Evolutionary conservation across 805 yeast genomes (phyloP), one percentile per base, ranked within the genome.

Genomic region (Tanozyma kutaoensis): DNA sequence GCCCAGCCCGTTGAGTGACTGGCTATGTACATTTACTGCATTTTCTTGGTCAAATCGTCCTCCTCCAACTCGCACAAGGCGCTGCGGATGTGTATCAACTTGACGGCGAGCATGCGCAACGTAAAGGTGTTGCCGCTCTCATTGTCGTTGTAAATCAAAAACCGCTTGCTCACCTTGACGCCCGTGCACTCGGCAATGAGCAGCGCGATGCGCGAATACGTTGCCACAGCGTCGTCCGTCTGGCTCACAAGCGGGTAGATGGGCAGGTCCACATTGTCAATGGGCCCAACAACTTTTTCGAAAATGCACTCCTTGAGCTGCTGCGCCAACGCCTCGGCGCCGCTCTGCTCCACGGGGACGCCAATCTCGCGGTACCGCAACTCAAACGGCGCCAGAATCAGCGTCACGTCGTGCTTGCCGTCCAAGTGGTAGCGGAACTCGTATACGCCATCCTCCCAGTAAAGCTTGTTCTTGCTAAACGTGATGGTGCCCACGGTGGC

Each of bases 401-500:
- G 59, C 14, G 72, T 57, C n/a, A 79, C 93, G 31, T 71, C 75
- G 44, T 80, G 93, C 25, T 72, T 66, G 14, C 69, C 72, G 26
- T 62, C 65, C 28, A 66, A 58, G 43, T 80, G 91, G 40, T 76
- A 76, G 45, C 93, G 62, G 36, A 80, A 62, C 49, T 80, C 88
- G 49, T 72, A 80, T 19, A 69, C 57, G 0, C 93, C 93, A 22
- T 66, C 70, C 38, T 74, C 76, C 69, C 75, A 76, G 39, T 61
- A 62, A 23, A 76, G 50, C 26, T 63, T 51, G 4, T 59, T 57
- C 6, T 60, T 58, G 8, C 52, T 43, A 39, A 80, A 80, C 8
- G 39, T 52, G 6, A 68, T 58, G 9, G 45, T 37, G 1, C 88
- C 86, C 3, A 42, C 35, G 8, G 49, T 29, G 1, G 32, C 37